A percentile compares a stretch with the other conserved stretches of the same genome.
Evolutionary conservation across 108 stramenopile species (phyloP).

Genomic region (Conticribra guillardii): DNA sequence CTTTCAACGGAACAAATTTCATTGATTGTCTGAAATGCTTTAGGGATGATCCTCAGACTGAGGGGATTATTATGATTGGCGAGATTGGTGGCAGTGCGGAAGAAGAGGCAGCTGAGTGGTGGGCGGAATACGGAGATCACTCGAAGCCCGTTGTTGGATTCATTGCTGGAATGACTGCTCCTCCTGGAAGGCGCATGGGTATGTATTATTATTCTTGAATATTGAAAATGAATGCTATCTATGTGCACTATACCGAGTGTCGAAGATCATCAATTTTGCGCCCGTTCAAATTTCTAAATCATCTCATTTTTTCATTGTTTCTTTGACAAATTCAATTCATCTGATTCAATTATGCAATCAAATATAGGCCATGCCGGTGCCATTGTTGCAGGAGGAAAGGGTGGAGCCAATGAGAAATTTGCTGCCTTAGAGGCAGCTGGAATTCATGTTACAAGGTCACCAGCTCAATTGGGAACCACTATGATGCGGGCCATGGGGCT

Average conservation of each 20-base stretch:
- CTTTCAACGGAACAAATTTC: conserved; percentile 99
- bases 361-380: conserved; percentile 95
- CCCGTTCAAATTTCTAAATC: neutral
- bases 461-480: conserved; percentile 93
- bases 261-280: too few relatives aligned
- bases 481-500: conserved; percentile 95
- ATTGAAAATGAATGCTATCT: too few relatives aligned
- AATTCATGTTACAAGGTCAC: conserved; percentile 91
- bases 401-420: conserved; percentile 96
- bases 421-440: conserved; percentile 94
- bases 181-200: conserved; percentile 98
- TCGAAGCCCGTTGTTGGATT: conserved; percentile 99
- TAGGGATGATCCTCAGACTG: conserved; percentile 97
- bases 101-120: conserved; percentile 99
- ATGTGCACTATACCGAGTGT: too few relatives aligned
- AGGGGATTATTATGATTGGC: conserved; percentile 99
- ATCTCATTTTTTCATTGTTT: neutral
- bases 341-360: neutral
- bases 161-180: conserved; percentile 99
- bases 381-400: conserved; percentile 98
- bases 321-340: neutral
- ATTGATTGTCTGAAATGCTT: conserved; percentile 98
- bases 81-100: conserved; percentile 98
- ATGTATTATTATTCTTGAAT: conserved; percentile 22
- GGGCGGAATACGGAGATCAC: conserved; percentile 93